phyloP scores from a whole-genome alignment of 768 basidiomycete genomes.

The Rhodotorula babjevae region DNA sequence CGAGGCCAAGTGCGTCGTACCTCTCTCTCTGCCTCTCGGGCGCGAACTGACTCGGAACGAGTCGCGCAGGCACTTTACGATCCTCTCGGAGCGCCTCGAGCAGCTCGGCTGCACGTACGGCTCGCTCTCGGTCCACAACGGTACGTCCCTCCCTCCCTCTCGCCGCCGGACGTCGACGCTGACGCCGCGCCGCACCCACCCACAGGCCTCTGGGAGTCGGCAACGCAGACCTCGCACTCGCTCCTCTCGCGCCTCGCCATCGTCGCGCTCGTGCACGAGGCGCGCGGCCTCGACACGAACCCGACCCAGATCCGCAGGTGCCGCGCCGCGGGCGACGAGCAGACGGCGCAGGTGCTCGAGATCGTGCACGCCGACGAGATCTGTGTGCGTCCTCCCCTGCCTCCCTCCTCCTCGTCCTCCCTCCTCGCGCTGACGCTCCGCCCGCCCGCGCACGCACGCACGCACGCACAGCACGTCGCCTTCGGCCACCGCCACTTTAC shows the following conservation, averaged over 20 bases:
- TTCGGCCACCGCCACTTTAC: conserved; percentile 25
- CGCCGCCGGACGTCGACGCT: too few relatives aligned
- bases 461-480: neutral
- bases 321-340: conserved; percentile 59
- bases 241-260: conserved; percentile 70
- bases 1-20: conserved; percentile 51
- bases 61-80: conserved; percentile 67
- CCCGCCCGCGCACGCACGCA: too few relatives aligned
- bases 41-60: neutral
- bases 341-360: conserved; percentile 65
- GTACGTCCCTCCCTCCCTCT: conserved; percentile 38
- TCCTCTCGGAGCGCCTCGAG: conserved; percentile 60
- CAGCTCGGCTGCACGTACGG: conserved; percentile 62
- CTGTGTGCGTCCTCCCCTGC: conserved; percentile 33
- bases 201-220: conserved; percentile 68
- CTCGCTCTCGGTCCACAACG: conserved; percentile 59
- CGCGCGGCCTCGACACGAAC: conserved; percentile 76
- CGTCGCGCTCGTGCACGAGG: conserved; percentile 81
- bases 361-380: conserved; percentile 76
- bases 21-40: neutral
- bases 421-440: too few relatives aligned
- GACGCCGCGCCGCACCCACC: too few relatives aligned
- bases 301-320: conserved; percentile 72
- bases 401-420: neutral
- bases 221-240: conserved; percentile 61